Evolutionary conservation across 2,329 filamentous ascomycete genomes (phyloP), one percentile per base, ranked within the genome.

Genomic region (Penicillium sp.): DNA sequence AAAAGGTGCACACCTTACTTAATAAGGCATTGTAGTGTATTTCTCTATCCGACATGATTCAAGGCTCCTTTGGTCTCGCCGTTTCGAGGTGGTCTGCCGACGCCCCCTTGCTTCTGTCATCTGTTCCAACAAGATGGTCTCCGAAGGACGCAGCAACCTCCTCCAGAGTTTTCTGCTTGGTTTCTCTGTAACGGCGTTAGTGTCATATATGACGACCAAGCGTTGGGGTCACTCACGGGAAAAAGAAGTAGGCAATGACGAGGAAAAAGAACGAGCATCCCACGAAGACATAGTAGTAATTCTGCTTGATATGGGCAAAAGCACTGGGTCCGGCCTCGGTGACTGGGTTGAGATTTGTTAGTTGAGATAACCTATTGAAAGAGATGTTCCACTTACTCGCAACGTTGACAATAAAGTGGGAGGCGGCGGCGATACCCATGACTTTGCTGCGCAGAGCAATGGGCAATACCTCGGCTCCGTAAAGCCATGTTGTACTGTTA

Each of bases 261-360:
- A 81, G 59, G 65, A 80, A 82, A 65, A 81, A 74, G 1, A 66
- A 24, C 1, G 75, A 75, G 56, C 78, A 81, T 4, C 57, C 74
- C 1, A 81, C 78, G 52, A 82, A 82, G 15, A 82, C 79, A 52
- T 81, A 82, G 61, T 82, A 82, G 61, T 81, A 82, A 54, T 81
- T 82, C 56, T 82, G 74, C n/a, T 71, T 61, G 46, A 82, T 82
- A 38, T 73, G 80, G 12, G 76, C 76, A 56, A 82, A 81, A 0
- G 79, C 79, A 44, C 71, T 79, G 0, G 79, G 79, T 0, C 78
- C 79, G 6, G 77, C 77, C 61, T 80, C 75, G 44, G 77, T 80
- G 56, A 79, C 71, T 67, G 44, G 1, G 32, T 44, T 18, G 4
- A 41, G 27, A 24, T 33, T 10, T n/a, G 8, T 49, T 39, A 48